Evolutionary conservation across 2,329 filamentous ascomycete species (phyloP).

Genomic region (Chaetomium sp.): DNA sequence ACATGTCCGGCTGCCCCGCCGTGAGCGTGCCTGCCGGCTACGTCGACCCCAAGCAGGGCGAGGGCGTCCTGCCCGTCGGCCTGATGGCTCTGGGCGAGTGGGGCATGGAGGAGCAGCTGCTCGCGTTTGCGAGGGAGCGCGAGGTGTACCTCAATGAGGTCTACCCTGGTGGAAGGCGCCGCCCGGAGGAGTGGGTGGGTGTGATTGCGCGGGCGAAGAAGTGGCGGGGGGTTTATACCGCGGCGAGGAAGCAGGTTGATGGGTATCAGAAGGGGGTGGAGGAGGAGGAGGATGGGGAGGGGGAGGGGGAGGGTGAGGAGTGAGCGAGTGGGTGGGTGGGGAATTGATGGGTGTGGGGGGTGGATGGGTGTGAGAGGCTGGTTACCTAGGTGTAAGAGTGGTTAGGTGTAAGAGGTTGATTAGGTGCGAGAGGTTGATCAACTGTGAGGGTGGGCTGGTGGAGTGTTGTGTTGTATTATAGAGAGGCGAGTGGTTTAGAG

Average conservation of each 20-base stretch:
- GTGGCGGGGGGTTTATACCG: conserved; percentile 14
- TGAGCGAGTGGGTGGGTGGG: too few relatives aligned
- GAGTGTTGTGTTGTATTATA: neutral
- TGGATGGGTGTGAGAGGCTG: neutral
- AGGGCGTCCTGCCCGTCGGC: conserved; percentile 62
- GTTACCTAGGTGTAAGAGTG: neutral
- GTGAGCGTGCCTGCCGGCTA: conserved; percentile 77
- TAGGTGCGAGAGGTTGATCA: too few relatives aligned
- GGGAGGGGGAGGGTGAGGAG: too few relatives aligned
- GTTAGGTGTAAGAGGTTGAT: neutral
- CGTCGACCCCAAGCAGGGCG: conserved; percentile 55
- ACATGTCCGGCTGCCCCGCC: conserved; percentile 77
- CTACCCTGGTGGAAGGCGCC: conserved; percentile 52
- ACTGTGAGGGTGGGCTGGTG: too few relatives aligned
- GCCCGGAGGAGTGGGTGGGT: conserved; percentile 61
- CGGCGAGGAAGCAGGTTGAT: conserved; percentile 29
- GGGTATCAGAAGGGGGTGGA: conserved; percentile 34
- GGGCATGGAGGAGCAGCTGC: conserved; percentile 65
- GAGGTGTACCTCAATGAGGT: conserved; percentile 57
- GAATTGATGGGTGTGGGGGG: neutral
- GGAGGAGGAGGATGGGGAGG: too few relatives aligned
- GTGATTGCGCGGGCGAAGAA: conserved; percentile 48
- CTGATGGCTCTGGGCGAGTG: conserved; percentile 67
- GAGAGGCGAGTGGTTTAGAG: neutral
- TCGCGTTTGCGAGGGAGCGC: conserved; percentile 60